Evolutionary conservation across 2,329 filamentous ascomycete genomes (phyloP).

Genomic region (Xylariaceae sp.): DNA sequence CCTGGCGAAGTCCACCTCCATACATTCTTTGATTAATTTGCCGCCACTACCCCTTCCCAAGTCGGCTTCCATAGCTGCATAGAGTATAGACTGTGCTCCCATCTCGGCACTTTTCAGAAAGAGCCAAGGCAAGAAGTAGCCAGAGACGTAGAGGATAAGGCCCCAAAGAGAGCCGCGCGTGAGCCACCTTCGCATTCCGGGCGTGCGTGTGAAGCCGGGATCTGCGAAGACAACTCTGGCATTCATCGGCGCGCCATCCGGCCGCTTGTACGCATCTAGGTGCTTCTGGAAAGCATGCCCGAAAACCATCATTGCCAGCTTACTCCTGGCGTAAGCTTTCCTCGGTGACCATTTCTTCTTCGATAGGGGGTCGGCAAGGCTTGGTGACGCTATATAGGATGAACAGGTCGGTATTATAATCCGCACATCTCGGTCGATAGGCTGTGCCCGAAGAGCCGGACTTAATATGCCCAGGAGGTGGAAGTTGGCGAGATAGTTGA

Average conservation of each 20-base stretch:
- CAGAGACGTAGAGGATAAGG: slow-evolving; percentile 66
- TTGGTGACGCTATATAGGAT: slow-evolving; percentile 74
- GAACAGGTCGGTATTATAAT: slow-evolving; percentile 83
- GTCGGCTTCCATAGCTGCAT: slow-evolving; percentile 75
- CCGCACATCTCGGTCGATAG: slow-evolving; percentile 87
- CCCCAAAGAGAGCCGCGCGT: slow-evolving; percentile 79
- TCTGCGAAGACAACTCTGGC: slow-evolving; percentile 81
- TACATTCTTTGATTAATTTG: slow-evolving; percentile 82
- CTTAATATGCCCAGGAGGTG: slow-evolving; percentile 88
- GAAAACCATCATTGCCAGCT: slow-evolving; percentile 83
- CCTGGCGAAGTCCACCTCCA: slow-evolving; percentile 64
- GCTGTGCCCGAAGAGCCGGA: slow-evolving; percentile 84
- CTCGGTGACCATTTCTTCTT: slow-evolving; percentile 49
- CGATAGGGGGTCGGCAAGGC: slow-evolving; percentile 50
- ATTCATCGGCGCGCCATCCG: slow-evolving; percentile 77
- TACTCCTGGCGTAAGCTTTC: slow-evolving; percentile 58
- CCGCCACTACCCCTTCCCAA: slow-evolving; percentile 62
- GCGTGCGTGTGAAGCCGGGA: slow-evolving; percentile 77
- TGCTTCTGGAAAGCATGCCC: slow-evolving; percentile 90
- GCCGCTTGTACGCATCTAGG: slow-evolving; percentile 74
- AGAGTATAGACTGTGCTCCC: slow-evolving; percentile 81
- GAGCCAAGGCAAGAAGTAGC: slow-evolving; percentile 80
- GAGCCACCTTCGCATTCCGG: slow-evolving; percentile 81
- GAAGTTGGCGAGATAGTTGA: slow-evolving; percentile 95
- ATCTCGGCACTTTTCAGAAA: slow-evolving; percentile 77